Evolutionary conservation across 345 rosid species (phyloP).

Genomic region (Aegle marmelos): DNA sequence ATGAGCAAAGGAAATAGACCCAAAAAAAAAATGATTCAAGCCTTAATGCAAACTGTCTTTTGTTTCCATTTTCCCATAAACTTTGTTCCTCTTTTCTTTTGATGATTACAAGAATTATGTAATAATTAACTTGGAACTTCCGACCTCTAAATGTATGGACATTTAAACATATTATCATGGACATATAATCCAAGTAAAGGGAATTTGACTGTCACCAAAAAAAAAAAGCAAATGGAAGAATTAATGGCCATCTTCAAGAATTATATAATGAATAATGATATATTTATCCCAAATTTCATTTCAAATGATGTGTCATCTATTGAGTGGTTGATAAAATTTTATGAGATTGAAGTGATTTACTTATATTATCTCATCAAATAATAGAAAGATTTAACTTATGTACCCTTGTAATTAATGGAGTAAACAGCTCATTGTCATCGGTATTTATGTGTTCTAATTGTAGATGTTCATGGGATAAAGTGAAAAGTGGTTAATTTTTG

Average conservation of each 20-base stretch:
- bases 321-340: too few species aligned
- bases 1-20: background rate
- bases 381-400: too few species aligned
- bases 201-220: background rate
- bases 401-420: too few species aligned
- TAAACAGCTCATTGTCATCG: background rate
- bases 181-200: background rate
- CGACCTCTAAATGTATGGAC: background rate
- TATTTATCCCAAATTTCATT: too few species aligned
- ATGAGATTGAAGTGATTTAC: fast-evolving
- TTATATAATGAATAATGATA: background rate
- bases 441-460: background rate
- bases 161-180: too few species aligned
- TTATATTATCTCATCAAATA: too few species aligned
- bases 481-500: background rate
- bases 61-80: background rate
- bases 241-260: background rate
- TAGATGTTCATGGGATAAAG: background rate
- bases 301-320: too few species aligned
- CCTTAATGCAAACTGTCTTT: too few species aligned
- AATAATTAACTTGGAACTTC: background rate
- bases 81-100: background rate
- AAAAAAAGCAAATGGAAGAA: background rate
- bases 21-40: too few species aligned
- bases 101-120: background rate